These are phyloP conservation scores for Fusarium sp. DNA, from an alignment of 2,329 filamentous ascomycete genomes.

Conservation along the genomic window DNA sequence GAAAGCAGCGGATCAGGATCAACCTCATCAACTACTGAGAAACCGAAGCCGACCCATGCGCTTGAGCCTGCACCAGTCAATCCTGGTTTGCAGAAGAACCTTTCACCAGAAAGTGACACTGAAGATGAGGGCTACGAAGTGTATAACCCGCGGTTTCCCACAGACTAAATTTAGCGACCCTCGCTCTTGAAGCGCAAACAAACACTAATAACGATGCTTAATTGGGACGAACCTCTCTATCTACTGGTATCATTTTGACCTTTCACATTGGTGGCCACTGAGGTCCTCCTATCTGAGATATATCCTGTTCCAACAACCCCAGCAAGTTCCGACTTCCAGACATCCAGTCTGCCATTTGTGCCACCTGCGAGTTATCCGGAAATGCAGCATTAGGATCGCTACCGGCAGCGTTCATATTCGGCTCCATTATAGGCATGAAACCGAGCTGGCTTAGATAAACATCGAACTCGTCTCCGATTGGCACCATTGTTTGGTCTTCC, in stretches of 20 bases:
- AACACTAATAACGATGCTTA: not conserved
- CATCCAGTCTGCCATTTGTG: slow-evolving; percentile 74
- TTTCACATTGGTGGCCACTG: slow-evolving; percentile 50
- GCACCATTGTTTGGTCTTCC: slow-evolving; percentile 59
- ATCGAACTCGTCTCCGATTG: slow-evolving; percentile 71
- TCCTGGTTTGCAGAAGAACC: slow-evolving; percentile 39
- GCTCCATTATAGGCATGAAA: slow-evolving; percentile 62
- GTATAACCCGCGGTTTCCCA: slow-evolving; percentile 72
- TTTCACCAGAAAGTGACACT: slow-evolving; percentile 68
- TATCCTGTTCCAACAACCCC: slow-evolving; percentile 72
- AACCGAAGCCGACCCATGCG: slow-evolving; percentile 51
- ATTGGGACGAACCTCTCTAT: slow-evolving; percentile 11
- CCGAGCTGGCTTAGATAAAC: slow-evolving; percentile 74
- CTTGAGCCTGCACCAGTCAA: slow-evolving; percentile 38
- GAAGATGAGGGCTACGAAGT: slow-evolving; percentile 79
- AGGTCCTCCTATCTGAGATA: slow-evolving; percentile 59
- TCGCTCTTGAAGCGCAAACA: not conserved
- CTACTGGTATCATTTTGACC: slow-evolving; percentile 2
- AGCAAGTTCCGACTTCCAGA: slow-evolving; percentile 74
- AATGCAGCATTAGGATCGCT: slow-evolving; percentile 37
- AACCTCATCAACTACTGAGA: slow-evolving; percentile 57
- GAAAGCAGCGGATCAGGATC: slow-evolving; percentile 53
- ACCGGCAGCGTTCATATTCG: slow-evolving; percentile 32
- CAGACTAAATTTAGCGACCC: slow-evolving; percentile 62
- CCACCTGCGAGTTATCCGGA: slow-evolving; percentile 49